Base-by-base conservation (phyloP, 2,329 filamentous ascomycete species). In the Pseudohalonectria lignicola region DNA sequence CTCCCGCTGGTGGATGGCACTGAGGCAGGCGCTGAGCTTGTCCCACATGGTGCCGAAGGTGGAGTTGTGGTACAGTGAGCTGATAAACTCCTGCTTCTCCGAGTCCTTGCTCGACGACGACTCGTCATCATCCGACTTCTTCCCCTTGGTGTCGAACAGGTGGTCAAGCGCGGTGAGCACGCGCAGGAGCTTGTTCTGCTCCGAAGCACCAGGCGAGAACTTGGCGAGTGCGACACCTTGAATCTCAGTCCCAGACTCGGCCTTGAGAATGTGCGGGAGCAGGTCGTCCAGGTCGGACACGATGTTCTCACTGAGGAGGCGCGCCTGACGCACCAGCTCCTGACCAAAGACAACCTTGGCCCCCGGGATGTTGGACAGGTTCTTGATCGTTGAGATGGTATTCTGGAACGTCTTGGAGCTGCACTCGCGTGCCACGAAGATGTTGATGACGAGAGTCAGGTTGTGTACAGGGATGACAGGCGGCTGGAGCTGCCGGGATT, bases 341-440 rank as follows among this genome's bases (percentile, higher is more conserved):
- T 84, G 80, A n/a, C 92, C 92, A 56, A 98, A 96, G 10, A 86
- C 72, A 38, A 83, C 76, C 60, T 93, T 92, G 15, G 90, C 87
- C 11, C 83, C 86, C 13, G 90, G 87, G 43, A 98, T 92, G 29
- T 85, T 81, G 5, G 88, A 96, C 31, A 98, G 72, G 53, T 96
- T 95, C 64, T 94, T 96, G 67, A 98, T 94, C n/a, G 93, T 93
- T 13, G 90, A 92, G 39, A 98, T 74, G 1, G 92, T 96, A 59
- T 96, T 93, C 55, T 92, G 85, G 71, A 98, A 98, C 0, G 92
- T 96, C 67, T 94, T 95, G 45, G 86, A 88, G 53, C 86, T 94
- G 62, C 92, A 98, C 59, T 98, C 92, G 35, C 88, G 82, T 45
- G 90, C 90, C 31, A 94, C 86, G 47, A 98, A 84, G 41, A 98